A percentile compares a stretch with the other conserved stretches of the same genome.
phyloP scores from a whole-genome alignment of 768 basidiomycete genomes.

The Naematelia encephala region DNA sequence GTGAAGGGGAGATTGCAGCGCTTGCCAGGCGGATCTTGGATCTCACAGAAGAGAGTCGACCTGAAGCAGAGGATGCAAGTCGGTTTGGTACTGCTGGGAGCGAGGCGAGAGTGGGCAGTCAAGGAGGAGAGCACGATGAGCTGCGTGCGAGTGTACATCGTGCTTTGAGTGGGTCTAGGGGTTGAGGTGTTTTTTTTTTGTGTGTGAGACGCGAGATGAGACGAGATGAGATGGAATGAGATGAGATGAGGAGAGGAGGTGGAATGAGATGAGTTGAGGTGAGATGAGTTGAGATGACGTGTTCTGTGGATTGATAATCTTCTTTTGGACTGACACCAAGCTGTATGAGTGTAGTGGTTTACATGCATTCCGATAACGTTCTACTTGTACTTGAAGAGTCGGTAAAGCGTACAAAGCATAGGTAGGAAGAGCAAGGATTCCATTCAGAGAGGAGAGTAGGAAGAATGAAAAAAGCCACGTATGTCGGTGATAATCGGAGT shows the following conservation, averaged over 20 bases:
- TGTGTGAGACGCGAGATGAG: not conserved
- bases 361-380: not conserved
- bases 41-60: slow-evolving; percentile 62
- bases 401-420: no score
- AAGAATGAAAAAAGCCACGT: not conserved
- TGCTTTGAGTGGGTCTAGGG: not conserved
- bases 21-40: slow-evolving; percentile 81
- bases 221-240: not conserved
- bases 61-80: slow-evolving; percentile 7
- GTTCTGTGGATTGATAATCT: no score
- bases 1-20: slow-evolving; percentile 84
- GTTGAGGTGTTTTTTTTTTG: not conserved
- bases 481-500: not conserved
- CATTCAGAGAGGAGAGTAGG: not conserved
- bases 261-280: not conserved
- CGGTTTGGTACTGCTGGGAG: not conserved
- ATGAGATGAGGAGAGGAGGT: no score
- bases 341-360: not conserved
- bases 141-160: slow-evolving; percentile 1
- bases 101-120: slow-evolving; percentile 1
- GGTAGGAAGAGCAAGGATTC: no score
- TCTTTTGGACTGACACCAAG: not conserved
- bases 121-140: not conserved
- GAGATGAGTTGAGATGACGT: no score
- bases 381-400: no score